Conservation (phyloP, 83 land plant species). For the Picea abies region DNA sequence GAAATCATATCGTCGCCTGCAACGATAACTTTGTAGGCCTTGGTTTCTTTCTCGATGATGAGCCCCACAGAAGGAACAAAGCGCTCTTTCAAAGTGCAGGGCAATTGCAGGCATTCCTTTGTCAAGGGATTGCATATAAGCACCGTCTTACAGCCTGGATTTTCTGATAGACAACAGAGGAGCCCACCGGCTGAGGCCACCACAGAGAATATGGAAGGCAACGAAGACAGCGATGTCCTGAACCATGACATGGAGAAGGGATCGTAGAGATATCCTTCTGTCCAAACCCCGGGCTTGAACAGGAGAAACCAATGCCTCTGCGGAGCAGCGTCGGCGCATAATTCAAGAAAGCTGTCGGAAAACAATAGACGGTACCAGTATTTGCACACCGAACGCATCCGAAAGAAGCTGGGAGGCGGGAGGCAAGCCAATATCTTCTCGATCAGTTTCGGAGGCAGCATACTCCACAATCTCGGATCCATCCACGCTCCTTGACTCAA, state of each 20-base stretch:
- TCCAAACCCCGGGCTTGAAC: slow-evolving; percentile 33
- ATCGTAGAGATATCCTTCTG: slow-evolving; percentile 50
- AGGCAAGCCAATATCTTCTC: slow-evolving; percentile 76
- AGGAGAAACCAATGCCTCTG: slow-evolving; percentile 69
- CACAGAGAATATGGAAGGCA: slow-evolving; percentile 60
- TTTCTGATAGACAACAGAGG: slow-evolving; percentile 61
- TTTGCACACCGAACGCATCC: slow-evolving; percentile 71
- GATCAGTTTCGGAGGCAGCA: slow-evolving; percentile 63
- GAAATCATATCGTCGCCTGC: slow-evolving; percentile 87
- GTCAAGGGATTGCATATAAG: slow-evolving; percentile 78
- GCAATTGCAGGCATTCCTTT: slow-evolving; percentile 55
- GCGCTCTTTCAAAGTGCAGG: slow-evolving; percentile 61
- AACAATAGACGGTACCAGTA: slow-evolving; percentile 78
- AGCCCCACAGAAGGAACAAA: slow-evolving; percentile 77
- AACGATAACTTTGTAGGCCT: slow-evolving; percentile 52
- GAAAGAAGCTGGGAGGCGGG: slow-evolving; percentile 76
- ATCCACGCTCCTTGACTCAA: slow-evolving; percentile 16
- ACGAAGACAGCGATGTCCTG: slow-evolving; percentile 24
- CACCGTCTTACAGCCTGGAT: slow-evolving; percentile 61
- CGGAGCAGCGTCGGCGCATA: slow-evolving; percentile 56
- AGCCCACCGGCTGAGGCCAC: slow-evolving; percentile 75
- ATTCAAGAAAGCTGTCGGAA: slow-evolving; percentile 72
- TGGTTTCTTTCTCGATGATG: slow-evolving; percentile 22
- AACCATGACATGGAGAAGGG: slow-evolving; percentile 44
- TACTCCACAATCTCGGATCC: slow-evolving; percentile 82